These are phyloP conservation scores for Pseudonitzschia multiseries DNA, from an alignment of 108 stramenopile species.

Conservation along the genomic window DNA sequence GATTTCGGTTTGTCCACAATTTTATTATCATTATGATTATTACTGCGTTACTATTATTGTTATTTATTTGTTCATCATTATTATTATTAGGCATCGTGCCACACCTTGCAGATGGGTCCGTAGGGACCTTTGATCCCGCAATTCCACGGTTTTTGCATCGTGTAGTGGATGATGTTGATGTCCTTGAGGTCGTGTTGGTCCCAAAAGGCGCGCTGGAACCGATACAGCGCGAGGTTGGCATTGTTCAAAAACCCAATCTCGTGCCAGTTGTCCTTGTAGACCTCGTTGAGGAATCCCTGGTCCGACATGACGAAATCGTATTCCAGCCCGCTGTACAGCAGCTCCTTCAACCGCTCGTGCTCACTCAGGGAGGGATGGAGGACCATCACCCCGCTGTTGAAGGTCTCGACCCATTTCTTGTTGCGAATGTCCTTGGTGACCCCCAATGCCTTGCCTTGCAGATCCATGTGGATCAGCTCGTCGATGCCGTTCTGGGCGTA, in stretches of 20 bases:
- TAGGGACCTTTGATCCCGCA: constrained; percentile 15
- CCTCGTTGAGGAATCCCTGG: constrained; percentile 25
- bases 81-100: constrained; percentile 14
- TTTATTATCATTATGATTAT: no score
- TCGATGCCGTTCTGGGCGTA: constrained; percentile 18
- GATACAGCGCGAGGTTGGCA: constrained; percentile 21
- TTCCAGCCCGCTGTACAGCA: constrained; percentile 16
- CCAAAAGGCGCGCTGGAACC: constrained; percentile 13
- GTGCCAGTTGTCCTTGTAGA: constrained; percentile 28
- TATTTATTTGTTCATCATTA: no score
- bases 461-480: constrained; percentile 22
- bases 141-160: constrained; percentile 30
- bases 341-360: constrained; percentile 16
- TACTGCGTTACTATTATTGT: no score
- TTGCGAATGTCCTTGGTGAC: constrained; percentile 24
- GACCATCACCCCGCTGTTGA: constrained; percentile 26
- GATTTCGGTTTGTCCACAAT: no score
- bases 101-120: constrained; percentile 19
- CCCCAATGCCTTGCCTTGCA: constrained; percentile 20
- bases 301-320: constrained; percentile 26
- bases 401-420: constrained; percentile 23
- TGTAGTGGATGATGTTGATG: constrained; percentile 28
- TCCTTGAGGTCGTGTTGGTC: constrained; percentile 20
- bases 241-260: constrained; percentile 30
- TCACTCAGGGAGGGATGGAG: constrained; percentile 11